phyloP scores from a whole-genome alignment of 2,329 filamentous ascomycete genomes.

The Lasiodiplodia gonubiensis region DNA sequence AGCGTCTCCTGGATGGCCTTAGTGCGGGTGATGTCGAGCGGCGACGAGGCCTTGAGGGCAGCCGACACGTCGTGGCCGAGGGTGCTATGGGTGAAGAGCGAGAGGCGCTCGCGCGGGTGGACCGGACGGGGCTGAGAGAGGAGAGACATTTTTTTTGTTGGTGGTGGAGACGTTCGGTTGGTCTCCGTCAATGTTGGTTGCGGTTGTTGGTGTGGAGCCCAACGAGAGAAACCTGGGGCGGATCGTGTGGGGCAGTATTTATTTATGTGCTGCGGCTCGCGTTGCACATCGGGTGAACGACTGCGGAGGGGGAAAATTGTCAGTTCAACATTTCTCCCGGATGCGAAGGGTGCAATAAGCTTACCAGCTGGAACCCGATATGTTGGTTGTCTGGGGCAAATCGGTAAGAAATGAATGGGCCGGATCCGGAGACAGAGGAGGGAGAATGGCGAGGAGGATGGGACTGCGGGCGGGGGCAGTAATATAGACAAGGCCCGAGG shows the following conservation, averaged over 20 bases:
- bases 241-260: neutral
- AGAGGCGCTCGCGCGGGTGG: conserved; percentile 49
- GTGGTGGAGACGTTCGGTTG: neutral
- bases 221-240: neutral
- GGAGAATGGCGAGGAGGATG: neutral
- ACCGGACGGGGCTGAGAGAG: conserved; percentile 39
- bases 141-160: conserved; percentile 31
- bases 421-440: conserved; percentile 6
- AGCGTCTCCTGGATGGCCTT: conserved; percentile 41
- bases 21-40: conserved; percentile 30
- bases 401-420: conserved; percentile 12
- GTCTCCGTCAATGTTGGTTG: neutral
- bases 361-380: conserved; percentile 4
- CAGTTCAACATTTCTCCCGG: conserved; percentile 13
- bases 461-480: neutral
- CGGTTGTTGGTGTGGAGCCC: neutral
- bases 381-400: conserved; percentile 3
- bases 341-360: conserved; percentile 23
- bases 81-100: conserved; percentile 48
- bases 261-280: conserved; percentile 4
- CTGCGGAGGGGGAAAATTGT: neutral
- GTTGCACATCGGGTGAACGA: conserved; percentile 9
- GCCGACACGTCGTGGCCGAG: conserved; percentile 49
- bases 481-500: neutral
- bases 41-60: conserved; percentile 46